These are phyloP conservation scores for Trichoderma asperellum DNA, from an alignment of 2,329 filamentous ascomycete species.

Conservation along the genomic window DNA sequence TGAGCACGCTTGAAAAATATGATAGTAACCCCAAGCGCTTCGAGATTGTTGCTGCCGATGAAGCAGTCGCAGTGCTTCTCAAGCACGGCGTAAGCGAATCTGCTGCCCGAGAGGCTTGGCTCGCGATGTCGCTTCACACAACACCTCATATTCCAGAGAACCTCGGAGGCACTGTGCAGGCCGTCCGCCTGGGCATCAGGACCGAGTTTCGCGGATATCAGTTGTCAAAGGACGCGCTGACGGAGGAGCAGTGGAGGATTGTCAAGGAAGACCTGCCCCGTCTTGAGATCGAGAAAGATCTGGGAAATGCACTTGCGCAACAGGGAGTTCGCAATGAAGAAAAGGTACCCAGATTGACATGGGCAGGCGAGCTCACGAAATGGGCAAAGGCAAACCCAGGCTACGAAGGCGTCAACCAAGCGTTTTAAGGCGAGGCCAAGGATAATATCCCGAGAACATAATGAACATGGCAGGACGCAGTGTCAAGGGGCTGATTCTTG, in stretches of 20 bases:
- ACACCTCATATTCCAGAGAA: constrained; percentile 14
- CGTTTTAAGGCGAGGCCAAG: not conserved
- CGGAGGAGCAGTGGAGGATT: constrained; percentile 7
- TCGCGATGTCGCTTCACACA: constrained; percentile 24
- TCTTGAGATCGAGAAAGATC: constrained; percentile 21
- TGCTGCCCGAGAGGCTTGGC: constrained; percentile 18
- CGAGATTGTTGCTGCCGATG: constrained; percentile 14
- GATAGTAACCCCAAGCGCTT: constrained; percentile 22
- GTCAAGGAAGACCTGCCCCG: constrained; percentile 23
- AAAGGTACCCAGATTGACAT: constrained; percentile 15
- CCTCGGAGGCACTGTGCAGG: constrained; percentile 17
- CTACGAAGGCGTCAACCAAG: constrained; percentile 12
- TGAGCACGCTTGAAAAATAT: constrained; percentile 18
- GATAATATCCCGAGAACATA: not conserved
- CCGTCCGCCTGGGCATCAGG: constrained; percentile 19
- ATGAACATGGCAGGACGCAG: not conserved
- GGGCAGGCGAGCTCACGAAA: constrained; percentile 15
- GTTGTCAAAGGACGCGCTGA: not conserved
- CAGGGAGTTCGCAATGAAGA: constrained; percentile 7
- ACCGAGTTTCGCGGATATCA: constrained; percentile 11
- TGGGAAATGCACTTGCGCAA: constrained; percentile 11
- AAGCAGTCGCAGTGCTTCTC: constrained; percentile 14
- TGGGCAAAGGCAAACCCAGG: constrained; percentile 23
- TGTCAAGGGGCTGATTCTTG: not conserved
- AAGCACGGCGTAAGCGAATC: constrained; percentile 14